phyloP scores from a whole-genome alignment of 2,329 filamentous ascomycete species.

The Paecilomyces formosus region DNA sequence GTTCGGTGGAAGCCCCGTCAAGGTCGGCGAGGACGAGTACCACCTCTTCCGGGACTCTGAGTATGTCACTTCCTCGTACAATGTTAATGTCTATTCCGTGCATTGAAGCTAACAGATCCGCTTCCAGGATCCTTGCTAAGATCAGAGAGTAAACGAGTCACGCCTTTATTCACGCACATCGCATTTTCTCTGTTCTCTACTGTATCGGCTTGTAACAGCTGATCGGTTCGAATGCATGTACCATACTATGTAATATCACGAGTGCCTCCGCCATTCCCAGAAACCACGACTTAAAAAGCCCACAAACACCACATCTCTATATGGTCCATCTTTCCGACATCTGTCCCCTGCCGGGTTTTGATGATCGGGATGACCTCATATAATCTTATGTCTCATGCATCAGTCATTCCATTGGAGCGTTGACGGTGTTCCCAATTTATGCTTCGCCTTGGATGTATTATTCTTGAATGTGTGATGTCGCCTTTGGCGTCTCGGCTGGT shows the following conservation, averaged over 20 bases:
- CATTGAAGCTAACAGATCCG: not conserved
- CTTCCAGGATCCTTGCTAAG: constrained; percentile 85
- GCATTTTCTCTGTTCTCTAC: constrained; percentile 5
- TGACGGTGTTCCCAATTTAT: not conserved
- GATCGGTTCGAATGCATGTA: constrained; percentile 5
- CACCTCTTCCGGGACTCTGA: constrained; percentile 95
- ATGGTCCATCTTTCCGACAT: not conserved
- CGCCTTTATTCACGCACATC: constrained; percentile 10
- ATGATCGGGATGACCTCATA: not conserved
- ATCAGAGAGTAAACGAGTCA: constrained; percentile 75
- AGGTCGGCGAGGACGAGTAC: constrained; percentile 96
- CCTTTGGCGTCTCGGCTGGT: not conserved
- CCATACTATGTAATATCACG: constrained; percentile 11
- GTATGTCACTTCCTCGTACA: constrained; percentile 52
- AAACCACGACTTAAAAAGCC: not conserved
- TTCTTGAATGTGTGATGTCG: not conserved
- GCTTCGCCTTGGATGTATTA: constrained; percentile 5
- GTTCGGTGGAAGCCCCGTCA: constrained; percentile 91
- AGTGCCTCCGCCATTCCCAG: not conserved
- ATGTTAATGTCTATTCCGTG: constrained; percentile 9
- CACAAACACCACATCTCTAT: not conserved
- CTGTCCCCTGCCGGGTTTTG: not conserved
- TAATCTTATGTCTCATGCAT: not conserved
- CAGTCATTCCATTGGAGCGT: not conserved
- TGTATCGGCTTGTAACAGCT: not conserved